A percentile compares a stretch with the other conserved stretches of the same genome.
Evolutionary conservation across 2,329 filamentous ascomycete genomes (phyloP).

Genomic region (Didymella lethalis): DNA sequence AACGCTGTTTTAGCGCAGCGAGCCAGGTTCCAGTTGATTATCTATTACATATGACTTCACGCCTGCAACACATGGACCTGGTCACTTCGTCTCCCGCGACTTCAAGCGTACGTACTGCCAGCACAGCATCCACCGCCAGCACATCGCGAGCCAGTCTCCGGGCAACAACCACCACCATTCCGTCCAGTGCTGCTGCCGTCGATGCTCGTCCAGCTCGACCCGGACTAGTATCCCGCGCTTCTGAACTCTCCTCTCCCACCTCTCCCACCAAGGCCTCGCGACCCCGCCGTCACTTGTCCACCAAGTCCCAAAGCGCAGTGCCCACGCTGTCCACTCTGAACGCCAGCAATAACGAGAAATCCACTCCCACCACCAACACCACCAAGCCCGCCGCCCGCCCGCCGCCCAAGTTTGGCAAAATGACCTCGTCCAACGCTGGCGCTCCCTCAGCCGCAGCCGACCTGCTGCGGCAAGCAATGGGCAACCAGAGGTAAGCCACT

Average conservation of each 20-base stretch:
- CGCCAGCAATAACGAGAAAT: constrained; percentile 38
- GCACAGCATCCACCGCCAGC: constrained; percentile 26
- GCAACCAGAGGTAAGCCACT: constrained; percentile 61
- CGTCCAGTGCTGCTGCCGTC: constrained; percentile 32
- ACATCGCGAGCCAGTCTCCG: constrained; percentile 26
- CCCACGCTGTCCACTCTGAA: constrained; percentile 54
- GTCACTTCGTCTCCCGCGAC: constrained; percentile 28
- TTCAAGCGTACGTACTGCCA: constrained; percentile 22
- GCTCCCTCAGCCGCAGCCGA: constrained; percentile 63
- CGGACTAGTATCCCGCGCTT: constrained; percentile 44
- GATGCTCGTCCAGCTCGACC: constrained; percentile 43
- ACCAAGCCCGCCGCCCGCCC: constrained; percentile 25
- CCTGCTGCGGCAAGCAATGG: constrained; percentile 65
- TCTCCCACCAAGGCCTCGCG: constrained; percentile 39
- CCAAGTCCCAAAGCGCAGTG: constrained; percentile 55
- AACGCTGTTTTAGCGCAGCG: constrained; percentile 41
- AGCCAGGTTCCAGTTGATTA: constrained; percentile 42
- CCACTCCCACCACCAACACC: constrained; percentile 29
- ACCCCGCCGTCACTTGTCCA: constrained; percentile 41
- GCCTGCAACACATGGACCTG: constrained; percentile 34
- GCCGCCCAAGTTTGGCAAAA: constrained; percentile 35
- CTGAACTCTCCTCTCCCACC: constrained; percentile 41
- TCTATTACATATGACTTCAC: constrained; percentile 44
- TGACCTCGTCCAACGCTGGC: constrained; percentile 48
- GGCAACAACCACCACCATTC: constrained; percentile 29